Conservation (phyloP, 2,329 filamentous ascomycete species). For the Dothistroma septosporum region DNA sequence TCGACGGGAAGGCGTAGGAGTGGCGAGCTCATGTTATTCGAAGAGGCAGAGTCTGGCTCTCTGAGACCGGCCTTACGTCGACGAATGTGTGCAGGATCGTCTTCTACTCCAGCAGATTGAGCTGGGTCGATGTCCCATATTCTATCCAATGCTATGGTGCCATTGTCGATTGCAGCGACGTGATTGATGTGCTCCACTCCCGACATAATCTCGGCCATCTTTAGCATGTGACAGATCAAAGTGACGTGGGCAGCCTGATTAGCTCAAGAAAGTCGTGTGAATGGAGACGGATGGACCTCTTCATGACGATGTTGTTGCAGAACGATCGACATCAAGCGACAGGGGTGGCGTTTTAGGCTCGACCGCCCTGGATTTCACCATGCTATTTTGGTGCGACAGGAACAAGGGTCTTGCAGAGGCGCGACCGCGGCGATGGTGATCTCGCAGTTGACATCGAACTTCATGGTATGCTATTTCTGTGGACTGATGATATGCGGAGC, state of each 20-base stretch:
- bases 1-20: constrained; percentile 17
- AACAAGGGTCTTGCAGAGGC: background rate
- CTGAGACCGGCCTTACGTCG: background rate
- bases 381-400: background rate
- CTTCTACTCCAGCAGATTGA: no score
- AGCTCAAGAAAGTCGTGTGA: background rate
- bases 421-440: background rate
- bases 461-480: background rate
- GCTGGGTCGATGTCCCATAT: no score
- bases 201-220: background rate
- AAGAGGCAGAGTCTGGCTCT: background rate
- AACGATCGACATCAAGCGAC: background rate
- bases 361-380: background rate
- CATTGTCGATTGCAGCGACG: background rate
- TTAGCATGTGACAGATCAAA: background rate
- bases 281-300: background rate
- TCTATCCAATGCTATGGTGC: background rate
- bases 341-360: background rate
- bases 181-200: background rate
- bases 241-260: background rate
- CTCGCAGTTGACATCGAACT: background rate
- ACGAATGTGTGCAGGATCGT: no score
- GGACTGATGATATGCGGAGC: background rate
- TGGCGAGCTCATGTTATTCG: constrained; percentile 1
- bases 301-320: background rate